Evolutionary conservation across 805 yeast genomes (phyloP).

Genomic region (Hanseniaspora taiwanica): DNA sequence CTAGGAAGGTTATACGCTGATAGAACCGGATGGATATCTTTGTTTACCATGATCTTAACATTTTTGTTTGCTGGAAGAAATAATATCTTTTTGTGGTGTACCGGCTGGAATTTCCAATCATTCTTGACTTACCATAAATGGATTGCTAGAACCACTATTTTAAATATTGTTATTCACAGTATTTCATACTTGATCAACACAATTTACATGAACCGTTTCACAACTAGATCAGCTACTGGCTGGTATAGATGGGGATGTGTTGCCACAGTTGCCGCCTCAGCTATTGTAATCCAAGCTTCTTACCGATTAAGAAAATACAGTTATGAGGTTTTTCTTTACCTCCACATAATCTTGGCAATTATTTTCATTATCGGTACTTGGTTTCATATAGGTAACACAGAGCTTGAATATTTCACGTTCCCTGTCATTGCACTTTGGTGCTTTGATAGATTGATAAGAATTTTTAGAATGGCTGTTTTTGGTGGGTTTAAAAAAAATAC

Average conservation of each 20-base stretch:
- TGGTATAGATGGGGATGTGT: constrained; percentile 26
- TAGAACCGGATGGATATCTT: constrained; percentile 35
- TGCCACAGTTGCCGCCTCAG: constrained; percentile 19
- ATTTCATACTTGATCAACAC: constrained; percentile 6
- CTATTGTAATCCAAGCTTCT: constrained; percentile 30
- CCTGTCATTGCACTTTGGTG: constrained; percentile 53
- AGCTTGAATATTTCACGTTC: constrained; percentile 37
- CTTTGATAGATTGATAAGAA: constrained; percentile 45
- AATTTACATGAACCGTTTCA: constrained; percentile 2
- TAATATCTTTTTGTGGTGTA: constrained; percentile 43
- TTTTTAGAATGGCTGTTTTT: constrained; percentile 30
- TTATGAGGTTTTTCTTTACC: constrained; percentile 31
- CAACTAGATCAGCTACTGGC: constrained; percentile 28
- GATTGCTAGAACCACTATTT: constrained; percentile 34
- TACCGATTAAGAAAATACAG: constrained; percentile 29
- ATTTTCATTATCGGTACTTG: constrained; percentile 32
- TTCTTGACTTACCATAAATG: constrained; percentile 55
- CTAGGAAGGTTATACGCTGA: constrained; percentile 27
- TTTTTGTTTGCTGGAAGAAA: constrained; percentile 57
- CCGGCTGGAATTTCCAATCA: constrained; percentile 48
- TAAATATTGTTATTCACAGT: constrained; percentile 6
- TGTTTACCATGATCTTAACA: constrained; percentile 39
- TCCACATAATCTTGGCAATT: constrained; percentile 32
- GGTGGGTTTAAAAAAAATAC: constrained; percentile 5
- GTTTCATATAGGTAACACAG: constrained; percentile 27